A percentile compares a stretch with the other conserved stretches of the same genome.
Conservation (phyloP, 2,329 filamentous ascomycete species). For the Arthroderma uncinatum region DNA sequence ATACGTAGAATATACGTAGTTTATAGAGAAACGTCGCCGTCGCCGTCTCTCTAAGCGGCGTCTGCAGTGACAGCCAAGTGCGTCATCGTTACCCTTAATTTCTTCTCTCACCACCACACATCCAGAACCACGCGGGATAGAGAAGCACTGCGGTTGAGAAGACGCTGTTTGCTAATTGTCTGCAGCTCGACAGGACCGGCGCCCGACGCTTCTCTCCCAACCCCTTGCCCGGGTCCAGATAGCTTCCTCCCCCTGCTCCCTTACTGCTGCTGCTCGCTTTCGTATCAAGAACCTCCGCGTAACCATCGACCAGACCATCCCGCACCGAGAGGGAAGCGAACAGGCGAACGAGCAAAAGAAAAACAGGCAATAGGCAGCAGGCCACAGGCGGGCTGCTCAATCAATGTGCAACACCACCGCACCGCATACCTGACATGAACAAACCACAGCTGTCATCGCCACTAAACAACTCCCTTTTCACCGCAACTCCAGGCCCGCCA, state of each 20-base stretch:
- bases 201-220: neutral
- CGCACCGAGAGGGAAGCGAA: neutral
- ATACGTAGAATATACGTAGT: no score
- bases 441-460: constrained; percentile 8
- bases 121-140: no score
- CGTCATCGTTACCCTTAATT: constrained; percentile 15
- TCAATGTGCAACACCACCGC: neutral
- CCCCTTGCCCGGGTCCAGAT: neutral
- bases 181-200: neutral
- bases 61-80: no score
- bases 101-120: no score
- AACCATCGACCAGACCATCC: neutral
- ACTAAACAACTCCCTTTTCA: constrained; percentile 15
- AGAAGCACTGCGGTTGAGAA: no score
- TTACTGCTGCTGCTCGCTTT: neutral
- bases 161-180: neutral
- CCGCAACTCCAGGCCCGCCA: constrained; percentile 8
- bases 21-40: no score
- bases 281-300: neutral
- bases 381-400: neutral
- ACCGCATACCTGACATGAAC: constrained; percentile 18
- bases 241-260: neutral
- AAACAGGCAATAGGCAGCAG: neutral
- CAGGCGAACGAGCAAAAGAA: neutral
- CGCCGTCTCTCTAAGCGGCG: neutral